phyloP scores from a whole-genome alignment of 1,284 basidiomycete genomes.

The Ceratobasidium sp. region DNA sequence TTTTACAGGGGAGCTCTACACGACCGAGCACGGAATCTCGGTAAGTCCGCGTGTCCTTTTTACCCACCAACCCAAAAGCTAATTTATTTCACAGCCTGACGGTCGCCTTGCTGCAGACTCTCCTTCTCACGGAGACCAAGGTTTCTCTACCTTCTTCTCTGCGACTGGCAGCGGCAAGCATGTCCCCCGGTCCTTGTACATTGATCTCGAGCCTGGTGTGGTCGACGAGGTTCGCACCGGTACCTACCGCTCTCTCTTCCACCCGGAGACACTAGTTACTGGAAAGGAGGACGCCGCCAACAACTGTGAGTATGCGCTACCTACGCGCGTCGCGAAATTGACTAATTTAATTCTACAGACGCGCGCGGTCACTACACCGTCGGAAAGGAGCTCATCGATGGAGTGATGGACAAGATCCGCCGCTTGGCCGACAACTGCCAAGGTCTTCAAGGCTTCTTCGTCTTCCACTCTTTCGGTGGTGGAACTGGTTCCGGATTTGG shows the following conservation, averaged over 20 bases:
- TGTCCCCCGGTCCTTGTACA: conserved; percentile 96
- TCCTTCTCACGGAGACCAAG: conserved; percentile 79
- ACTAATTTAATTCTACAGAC: conserved; percentile 62
- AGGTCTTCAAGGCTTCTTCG: conserved; percentile 99
- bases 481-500: conserved; percentile 99
- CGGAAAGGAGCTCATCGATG: conserved; percentile 86
- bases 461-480: conserved; percentile 99
- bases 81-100: conserved; percentile 73
- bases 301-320: conserved; percentile 76
- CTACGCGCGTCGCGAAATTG: conserved; percentile 44
- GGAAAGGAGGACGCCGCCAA: conserved; percentile 99
- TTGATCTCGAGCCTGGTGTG: conserved; percentile 95
- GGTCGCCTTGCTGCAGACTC: conserved; percentile 85
- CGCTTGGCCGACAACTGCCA: conserved; percentile 97
- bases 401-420: conserved; percentile 95
- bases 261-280: conserved; percentile 98
- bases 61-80: background rate
- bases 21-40: conserved; percentile 96
- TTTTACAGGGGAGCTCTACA: conserved; percentile 92
- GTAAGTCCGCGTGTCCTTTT: conserved; percentile 63
- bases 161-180: conserved; percentile 87
- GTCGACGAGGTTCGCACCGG: conserved; percentile 97
- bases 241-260: conserved; percentile 94
- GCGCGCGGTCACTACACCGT: conserved; percentile 98
- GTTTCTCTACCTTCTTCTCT: conserved; percentile 96